Percentiles rank a stretch among this genome's conserved stretches.
phyloP scores from a whole-genome alignment of 495 filamentous ascomycete genomes.

The Thozetella sp. region DNA sequence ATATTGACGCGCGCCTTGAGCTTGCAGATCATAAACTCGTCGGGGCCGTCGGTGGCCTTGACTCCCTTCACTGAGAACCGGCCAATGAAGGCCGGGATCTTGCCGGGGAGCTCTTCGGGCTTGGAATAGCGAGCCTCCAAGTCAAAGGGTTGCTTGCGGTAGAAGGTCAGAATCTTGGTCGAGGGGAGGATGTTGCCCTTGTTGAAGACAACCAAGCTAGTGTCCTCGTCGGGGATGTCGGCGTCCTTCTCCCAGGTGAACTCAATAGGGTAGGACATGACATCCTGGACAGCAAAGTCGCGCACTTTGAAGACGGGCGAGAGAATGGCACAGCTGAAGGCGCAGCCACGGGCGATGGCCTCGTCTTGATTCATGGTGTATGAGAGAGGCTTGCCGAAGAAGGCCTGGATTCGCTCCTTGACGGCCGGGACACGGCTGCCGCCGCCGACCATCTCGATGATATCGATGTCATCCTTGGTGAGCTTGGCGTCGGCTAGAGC shows the following conservation, averaged over 20 bases:
- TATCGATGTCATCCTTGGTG: constrained; percentile 87
- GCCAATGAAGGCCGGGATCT: constrained; percentile 92
- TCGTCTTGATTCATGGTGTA: constrained; percentile 99
- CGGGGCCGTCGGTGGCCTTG: constrained; percentile 74
- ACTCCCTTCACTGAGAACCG: constrained; percentile 93
- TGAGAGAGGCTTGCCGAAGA: constrained; percentile 89
- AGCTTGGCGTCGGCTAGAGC: constrained; percentile 91
- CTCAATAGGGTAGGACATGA: constrained; percentile 97
- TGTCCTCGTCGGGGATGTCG: constrained; percentile 98
- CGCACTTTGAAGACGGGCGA: constrained; percentile 98
- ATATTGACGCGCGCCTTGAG: constrained; percentile 97
- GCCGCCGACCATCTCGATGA: constrained; percentile 92
- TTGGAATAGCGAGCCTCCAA: constrained; percentile 93
- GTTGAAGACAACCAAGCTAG: constrained; percentile 95
- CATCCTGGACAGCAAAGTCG: constrained; percentile 96
- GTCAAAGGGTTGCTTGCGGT: constrained; percentile 96
- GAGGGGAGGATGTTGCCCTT: constrained; percentile 97
- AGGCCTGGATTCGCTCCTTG: constrained; percentile 86
- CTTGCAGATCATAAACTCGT: constrained; percentile 99
- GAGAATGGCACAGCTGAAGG: constrained; percentile 97
- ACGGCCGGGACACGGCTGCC: constrained; percentile 91
- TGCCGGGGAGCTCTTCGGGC: constrained; percentile 86
- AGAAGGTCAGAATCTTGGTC: constrained; percentile 99
- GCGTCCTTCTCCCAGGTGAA: constrained; percentile 99
- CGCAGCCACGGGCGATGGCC: constrained; percentile 92